phyloP scores from a whole-genome alignment of 2,329 filamentous ascomycete genomes.

The Ascochyta clinopodiicola region DNA sequence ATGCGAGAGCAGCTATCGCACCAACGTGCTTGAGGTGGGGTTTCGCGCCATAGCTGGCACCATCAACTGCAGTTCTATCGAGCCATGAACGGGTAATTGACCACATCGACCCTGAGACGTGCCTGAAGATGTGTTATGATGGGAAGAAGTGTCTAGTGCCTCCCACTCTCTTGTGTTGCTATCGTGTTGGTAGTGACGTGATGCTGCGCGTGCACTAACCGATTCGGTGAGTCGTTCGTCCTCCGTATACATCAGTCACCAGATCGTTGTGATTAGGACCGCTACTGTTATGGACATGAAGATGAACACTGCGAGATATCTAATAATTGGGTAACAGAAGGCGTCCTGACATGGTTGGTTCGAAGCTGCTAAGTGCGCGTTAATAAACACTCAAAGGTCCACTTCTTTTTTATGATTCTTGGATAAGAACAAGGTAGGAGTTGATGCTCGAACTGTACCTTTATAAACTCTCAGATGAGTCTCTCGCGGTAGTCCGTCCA shows the following conservation, averaged over 20 bases:
- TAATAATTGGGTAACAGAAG: conserved; percentile 1
- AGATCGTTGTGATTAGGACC: background rate
- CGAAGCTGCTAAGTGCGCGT: background rate
- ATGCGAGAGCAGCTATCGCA: background rate
- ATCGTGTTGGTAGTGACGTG: background rate
- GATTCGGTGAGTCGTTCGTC: too few relatives aligned
- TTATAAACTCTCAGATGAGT: background rate
- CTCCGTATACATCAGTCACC: background rate
- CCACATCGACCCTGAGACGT: background rate
- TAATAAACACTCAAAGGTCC: background rate
- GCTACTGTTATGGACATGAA: conserved; percentile 5
- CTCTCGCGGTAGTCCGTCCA: background rate
- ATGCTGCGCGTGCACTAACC: too few relatives aligned
- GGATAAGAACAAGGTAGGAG: background rate
- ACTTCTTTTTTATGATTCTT: background rate
- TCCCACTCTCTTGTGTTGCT: background rate
- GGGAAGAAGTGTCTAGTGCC: background rate
- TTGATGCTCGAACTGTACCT: background rate
- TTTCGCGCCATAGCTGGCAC: conserved; percentile 1
- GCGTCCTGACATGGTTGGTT: background rate
- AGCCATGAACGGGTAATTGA: background rate
- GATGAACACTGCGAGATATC: background rate
- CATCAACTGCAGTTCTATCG: background rate
- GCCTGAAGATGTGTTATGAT: background rate
- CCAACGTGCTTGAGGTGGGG: background rate